A percentile compares a stretch with the other conserved stretches of the same genome.
Evolutionary conservation across 805 yeast genomes (phyloP).

Genomic region (Candida endomychidarum): DNA sequence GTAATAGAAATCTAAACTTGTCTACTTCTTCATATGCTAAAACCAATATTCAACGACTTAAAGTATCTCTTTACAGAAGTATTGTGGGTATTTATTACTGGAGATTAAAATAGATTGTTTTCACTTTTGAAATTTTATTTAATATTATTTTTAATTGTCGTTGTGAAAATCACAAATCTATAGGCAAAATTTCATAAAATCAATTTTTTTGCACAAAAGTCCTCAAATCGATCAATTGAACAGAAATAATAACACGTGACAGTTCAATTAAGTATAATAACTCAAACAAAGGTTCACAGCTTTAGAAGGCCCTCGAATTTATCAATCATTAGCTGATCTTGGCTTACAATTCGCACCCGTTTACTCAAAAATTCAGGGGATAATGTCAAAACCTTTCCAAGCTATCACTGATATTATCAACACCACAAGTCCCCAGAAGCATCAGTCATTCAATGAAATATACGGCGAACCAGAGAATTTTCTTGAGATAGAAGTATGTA

Average conservation of each 20-base stretch:
- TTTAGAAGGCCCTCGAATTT: too few relatives aligned
- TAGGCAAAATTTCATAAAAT: too few relatives aligned
- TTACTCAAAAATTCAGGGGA: slow-evolving; percentile 2
- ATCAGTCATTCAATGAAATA: slow-evolving; percentile 72
- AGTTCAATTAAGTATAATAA: too few relatives aligned
- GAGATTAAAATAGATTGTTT: too few relatives aligned
- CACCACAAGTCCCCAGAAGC: slow-evolving; percentile 29
- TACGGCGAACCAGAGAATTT: slow-evolving; percentile 96
- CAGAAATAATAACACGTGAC: too few relatives aligned
- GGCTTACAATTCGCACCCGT: neutral
- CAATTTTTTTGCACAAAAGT: too few relatives aligned
- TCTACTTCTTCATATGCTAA: neutral
- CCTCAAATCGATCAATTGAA: too few relatives aligned
- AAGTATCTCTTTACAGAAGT: too few relatives aligned
- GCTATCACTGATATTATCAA: slow-evolving; percentile 43
- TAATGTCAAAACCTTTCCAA: slow-evolving; percentile 37
- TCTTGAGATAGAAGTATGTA: slow-evolving; percentile 78
- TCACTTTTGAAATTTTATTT: too few relatives aligned
- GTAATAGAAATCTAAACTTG: neutral
- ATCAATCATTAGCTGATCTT: neutral
- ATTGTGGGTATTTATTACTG: too few relatives aligned
- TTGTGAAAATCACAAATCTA: too few relatives aligned
- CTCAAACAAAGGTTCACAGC: neutral
- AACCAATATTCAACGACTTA: neutral
- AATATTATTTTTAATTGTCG: too few relatives aligned